These are phyloP conservation scores for Wilhelminamyces savonicus DNA, from an alignment of 805 yeast species.

Conservation along the genomic window DNA sequence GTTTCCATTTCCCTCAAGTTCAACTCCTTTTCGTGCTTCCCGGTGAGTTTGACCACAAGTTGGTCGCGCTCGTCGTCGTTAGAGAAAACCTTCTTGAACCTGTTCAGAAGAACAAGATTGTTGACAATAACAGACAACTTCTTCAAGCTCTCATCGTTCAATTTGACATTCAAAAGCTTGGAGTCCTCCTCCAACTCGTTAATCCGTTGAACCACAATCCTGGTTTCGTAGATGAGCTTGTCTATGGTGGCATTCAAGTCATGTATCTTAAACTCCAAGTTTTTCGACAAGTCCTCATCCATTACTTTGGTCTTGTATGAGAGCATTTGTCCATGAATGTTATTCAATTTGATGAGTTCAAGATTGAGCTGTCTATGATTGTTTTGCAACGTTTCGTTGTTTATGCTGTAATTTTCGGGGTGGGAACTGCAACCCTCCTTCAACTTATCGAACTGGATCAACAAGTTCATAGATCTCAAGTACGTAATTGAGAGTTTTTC, in stretches of 20 bases:
- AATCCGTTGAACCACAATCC: conserved; percentile 33
- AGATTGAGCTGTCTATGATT: conserved; percentile 21
- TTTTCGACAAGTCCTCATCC: conserved; percentile 23
- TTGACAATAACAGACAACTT: conserved; percentile 21
- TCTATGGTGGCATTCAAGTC: conserved; percentile 30
- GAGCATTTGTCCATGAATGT: conserved; percentile 20
- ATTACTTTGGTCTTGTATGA: conserved; percentile 15
- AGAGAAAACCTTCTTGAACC: conserved; percentile 24
- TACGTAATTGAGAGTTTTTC: conserved; percentile 12
- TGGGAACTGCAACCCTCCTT: conserved; percentile 4
- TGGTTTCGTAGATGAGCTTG: conserved; percentile 32
- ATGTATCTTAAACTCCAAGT: conserved; percentile 21
- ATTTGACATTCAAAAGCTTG: conserved; percentile 18
- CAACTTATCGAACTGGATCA: conserved; percentile 16
- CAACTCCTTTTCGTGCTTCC: conserved; percentile 7
- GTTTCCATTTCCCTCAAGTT: background rate
- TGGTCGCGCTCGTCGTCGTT: conserved; percentile 21
- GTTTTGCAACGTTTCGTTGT: conserved; percentile 2
- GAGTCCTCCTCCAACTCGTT: conserved; percentile 34
- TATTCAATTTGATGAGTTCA: conserved; percentile 23
- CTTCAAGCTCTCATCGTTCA: conserved; percentile 19
- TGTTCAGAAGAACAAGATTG: conserved; percentile 20
- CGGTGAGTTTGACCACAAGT: conserved; percentile 22
- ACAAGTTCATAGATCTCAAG: conserved; percentile 8
- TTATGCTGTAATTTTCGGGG: background rate